phyloP scores from a whole-genome alignment of 345 rosid species.

The Salix exigua region DNA sequence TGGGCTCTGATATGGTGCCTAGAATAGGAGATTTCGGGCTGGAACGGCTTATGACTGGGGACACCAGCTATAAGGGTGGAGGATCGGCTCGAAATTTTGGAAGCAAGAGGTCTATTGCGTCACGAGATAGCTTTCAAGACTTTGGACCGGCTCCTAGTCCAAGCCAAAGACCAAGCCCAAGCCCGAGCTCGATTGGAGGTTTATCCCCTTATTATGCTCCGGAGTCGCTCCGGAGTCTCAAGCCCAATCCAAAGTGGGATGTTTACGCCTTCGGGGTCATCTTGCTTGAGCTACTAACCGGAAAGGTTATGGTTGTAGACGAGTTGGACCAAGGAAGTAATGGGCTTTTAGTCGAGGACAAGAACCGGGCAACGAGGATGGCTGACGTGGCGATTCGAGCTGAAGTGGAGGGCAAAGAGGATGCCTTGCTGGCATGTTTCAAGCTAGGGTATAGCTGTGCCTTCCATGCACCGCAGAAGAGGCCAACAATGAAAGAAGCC shows the following conservation, averaged over 20 bases:
- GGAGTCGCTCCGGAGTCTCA: constrained; percentile 73
- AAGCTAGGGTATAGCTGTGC: constrained; percentile 80
- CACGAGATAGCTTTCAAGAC: constrained; percentile 59
- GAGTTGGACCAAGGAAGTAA: constrained; percentile 77
- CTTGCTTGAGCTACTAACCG: constrained; percentile 70
- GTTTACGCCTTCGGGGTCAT: constrained; percentile 79
- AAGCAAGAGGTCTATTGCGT: constrained; percentile 65
- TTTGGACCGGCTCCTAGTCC: constrained; percentile 48
- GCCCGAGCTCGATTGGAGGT: constrained; percentile 60
- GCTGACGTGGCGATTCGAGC: constrained; percentile 63
- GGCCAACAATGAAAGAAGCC: constrained; percentile 81
- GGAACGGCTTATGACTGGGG: constrained; percentile 61
- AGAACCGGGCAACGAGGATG: constrained; percentile 56
- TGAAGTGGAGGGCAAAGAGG: constrained; percentile 84
- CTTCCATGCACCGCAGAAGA: constrained; percentile 73
- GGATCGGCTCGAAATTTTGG: constrained; percentile 73
- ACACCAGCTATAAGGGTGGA: constrained; percentile 53
- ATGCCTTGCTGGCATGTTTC: constrained; percentile 70
- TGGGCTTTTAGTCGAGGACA: constrained; percentile 67
- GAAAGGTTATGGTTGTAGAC: constrained; percentile 65
- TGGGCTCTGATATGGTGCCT: constrained; percentile 77
- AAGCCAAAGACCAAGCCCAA: constrained; percentile 80
- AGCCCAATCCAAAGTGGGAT: constrained; percentile 89
- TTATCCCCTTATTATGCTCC: constrained; percentile 74
- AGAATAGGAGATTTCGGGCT: constrained; percentile 84